phyloP scores from a whole-genome alignment of 2,329 filamentous ascomycete genomes.

The Cladosporium sp. region DNA sequence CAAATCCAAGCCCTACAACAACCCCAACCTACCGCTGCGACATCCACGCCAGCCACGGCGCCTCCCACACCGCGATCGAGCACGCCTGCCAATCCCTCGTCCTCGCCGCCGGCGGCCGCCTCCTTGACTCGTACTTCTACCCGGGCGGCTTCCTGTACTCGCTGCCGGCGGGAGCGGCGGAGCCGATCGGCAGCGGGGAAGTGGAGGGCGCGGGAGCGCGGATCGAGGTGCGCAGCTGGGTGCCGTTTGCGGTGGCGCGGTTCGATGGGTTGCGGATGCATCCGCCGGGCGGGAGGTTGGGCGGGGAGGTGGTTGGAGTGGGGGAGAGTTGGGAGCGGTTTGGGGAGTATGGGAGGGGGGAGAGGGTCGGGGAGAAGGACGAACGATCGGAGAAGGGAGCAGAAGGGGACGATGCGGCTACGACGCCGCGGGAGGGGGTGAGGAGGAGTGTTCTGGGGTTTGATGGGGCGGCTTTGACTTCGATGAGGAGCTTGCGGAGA shows the following conservation, averaged over 20 bases:
- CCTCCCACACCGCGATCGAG: constrained; percentile 13
- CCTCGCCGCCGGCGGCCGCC: constrained; percentile 13
- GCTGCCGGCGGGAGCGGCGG: constrained; percentile 8
- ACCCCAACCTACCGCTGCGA: constrained; percentile 14
- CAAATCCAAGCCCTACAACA: background rate
- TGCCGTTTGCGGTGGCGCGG: constrained; percentile 11
- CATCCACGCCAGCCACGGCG: constrained; percentile 13
- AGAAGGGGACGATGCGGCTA: background rate
- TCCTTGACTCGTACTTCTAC: constrained; percentile 15
- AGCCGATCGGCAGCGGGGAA: constrained; percentile 11
- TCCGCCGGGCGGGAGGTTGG: background rate
- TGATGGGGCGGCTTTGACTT: background rate
- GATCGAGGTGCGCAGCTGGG: constrained; percentile 13
- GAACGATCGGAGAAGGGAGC: background rate
- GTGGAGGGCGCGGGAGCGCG: constrained; percentile 8
- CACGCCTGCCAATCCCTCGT: constrained; percentile 15
- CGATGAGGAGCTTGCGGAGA: background rate
- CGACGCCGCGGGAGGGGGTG: background rate
- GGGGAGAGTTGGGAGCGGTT: background rate
- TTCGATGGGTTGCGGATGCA: constrained; percentile 15
- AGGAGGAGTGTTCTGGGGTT: background rate
- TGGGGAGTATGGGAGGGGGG: background rate
- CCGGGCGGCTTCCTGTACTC: constrained; percentile 19
- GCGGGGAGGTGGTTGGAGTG: background rate
- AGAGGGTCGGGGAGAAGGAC: background rate